These are phyloP conservation scores for Gilbertella persicaria DNA, from an alignment of 371 early-diverging fungal species.

Conservation along the genomic window DNA sequence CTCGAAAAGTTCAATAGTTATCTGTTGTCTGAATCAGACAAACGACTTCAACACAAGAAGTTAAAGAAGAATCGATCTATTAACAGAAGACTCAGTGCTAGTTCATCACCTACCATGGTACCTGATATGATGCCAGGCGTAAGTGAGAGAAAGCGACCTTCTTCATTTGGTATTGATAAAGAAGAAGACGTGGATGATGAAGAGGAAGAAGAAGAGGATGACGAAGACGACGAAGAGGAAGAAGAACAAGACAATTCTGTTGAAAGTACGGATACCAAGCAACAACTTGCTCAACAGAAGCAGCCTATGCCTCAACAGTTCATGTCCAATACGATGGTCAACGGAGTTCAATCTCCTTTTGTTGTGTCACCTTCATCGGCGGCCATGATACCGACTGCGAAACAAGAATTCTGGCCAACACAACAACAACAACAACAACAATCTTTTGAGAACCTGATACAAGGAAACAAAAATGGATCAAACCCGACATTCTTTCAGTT, in stretches of 20 bases:
- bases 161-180: too few relatives aligned
- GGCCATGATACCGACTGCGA: conserved; percentile 9
- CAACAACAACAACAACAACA: background rate
- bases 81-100: background rate
- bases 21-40: conserved; percentile 29
- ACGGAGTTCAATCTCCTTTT: background rate
- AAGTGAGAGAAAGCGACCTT: background rate
- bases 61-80: background rate
- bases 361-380: conserved; percentile 19
- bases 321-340: background rate
- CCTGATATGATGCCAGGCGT: background rate
- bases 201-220: background rate
- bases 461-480: too few relatives aligned
- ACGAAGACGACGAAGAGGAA: conserved; percentile 4
- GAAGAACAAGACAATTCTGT: background rate
- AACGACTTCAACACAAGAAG: conserved; percentile 1
- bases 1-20: conserved; percentile 33
- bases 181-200: background rate
- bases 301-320: background rate
- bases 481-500: background rate
- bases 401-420: conserved; percentile 5
- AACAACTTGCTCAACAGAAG: background rate
- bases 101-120: background rate
- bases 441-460: background rate
- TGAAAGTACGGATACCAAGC: background rate